Evolutionary conservation across 495 filamentous ascomycete species (phyloP), one percentile per base, ranked within the genome.

Genomic region (Aspergillus cristatus): DNA sequence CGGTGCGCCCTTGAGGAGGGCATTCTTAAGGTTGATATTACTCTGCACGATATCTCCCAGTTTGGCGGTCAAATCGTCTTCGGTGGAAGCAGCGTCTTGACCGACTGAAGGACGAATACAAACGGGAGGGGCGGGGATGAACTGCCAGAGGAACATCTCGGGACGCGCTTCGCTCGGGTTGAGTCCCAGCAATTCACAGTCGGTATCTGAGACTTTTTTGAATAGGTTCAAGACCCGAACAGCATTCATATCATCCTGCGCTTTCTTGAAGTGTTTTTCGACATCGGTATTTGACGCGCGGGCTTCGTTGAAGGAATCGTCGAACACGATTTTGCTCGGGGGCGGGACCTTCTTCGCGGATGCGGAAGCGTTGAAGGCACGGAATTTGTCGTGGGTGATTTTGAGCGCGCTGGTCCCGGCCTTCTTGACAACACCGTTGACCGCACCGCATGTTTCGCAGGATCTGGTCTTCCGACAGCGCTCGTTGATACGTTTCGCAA

Each of bases 91-190:
- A 20, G 71, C 76, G 40, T 96, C 91, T 54, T 97, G 90, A 25
- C 79, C 77, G 6, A 97, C 93, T 0, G 88, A 94, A 4, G 91
- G 91, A 32, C 91, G 75, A 50, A 98, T 94, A 48, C 84, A 89
- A 18, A 96, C 81, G 0, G 91, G 91, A 1, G 91, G 87, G 2
- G 88, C 90, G 1, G 91, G 91, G 16, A 98, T 71, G 55, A 87
- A 95, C 57, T 94, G 86, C 91, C 91, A 98, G 14, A 98, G 71
- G 58, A 95, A 94, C 84, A 94, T 94, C 50, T 98, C 91, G 1
- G 91, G 91, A 32, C 89, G 72, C 1, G 87, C 88, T 47, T 93
- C 84, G 18, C 76, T 69, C 22, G 91, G 86, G 45, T 94, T 76
- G 56, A 98, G 73, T 2, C 87, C 87, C 14, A 98, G 62, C 8